Evolutionary conservation across 768 basidiomycete species (phyloP).

Genomic region (Guyanaporus albipodus): DNA sequence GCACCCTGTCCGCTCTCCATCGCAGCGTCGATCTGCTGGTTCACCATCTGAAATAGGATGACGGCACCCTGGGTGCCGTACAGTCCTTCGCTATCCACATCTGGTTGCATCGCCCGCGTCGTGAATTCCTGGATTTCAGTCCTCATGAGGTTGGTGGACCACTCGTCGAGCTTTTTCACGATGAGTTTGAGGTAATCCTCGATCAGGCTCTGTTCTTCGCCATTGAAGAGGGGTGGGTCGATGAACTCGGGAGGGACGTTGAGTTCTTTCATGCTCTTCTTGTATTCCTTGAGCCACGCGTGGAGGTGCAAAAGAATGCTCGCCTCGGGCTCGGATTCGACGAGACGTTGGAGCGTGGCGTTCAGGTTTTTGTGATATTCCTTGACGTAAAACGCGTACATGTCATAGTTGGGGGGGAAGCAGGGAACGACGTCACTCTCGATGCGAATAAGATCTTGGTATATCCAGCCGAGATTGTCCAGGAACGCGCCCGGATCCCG

Average conservation of each 20-base stretch:
- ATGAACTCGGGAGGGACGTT: conserved; percentile 76
- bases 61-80: conserved; percentile 91
- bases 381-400: conserved; percentile 76
- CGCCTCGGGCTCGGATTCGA: conserved; percentile 80
- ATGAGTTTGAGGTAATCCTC: conserved; percentile 95
- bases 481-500: conserved; percentile 71
- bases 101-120: conserved; percentile 79
- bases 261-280: conserved; percentile 92
- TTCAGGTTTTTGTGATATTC: conserved; percentile 90
- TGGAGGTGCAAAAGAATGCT: conserved; percentile 80
- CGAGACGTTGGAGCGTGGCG: conserved; percentile 62
- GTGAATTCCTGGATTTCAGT: conserved; percentile 84
- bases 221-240: conserved; percentile 88
- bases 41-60: conserved; percentile 97
- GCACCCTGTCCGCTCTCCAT: conserved; percentile 94
- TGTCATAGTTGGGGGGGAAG: conserved; percentile 91
- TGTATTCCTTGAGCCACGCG: conserved; percentile 95
- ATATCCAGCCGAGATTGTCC: conserved; percentile 81
- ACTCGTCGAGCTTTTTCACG: conserved; percentile 93
- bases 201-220: conserved; percentile 89
- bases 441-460: conserved; percentile 91
- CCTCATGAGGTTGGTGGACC: conserved; percentile 91
- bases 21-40: conserved; percentile 92
- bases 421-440: conserved; percentile 86
- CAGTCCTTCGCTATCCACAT: conserved; percentile 81